phyloP scores from a whole-genome alignment of 148 eudicot genomes.

The Cornus kousa region DNA sequence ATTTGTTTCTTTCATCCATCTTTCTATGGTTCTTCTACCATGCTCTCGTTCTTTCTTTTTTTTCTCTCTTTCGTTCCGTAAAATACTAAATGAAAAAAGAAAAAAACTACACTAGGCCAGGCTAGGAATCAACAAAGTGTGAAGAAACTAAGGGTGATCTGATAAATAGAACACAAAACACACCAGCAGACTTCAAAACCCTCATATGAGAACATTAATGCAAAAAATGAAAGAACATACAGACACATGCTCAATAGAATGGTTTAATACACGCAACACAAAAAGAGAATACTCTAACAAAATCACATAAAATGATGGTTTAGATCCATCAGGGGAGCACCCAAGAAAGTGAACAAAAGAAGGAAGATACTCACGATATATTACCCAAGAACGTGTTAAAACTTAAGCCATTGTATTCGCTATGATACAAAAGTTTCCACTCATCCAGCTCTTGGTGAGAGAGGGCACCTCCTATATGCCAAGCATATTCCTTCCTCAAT shows the following conservation, averaged over 20 bases:
- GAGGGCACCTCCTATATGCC: slow-evolving; percentile 87
- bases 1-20: not conserved
- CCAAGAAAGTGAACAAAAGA: not conserved
- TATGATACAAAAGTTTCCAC: slow-evolving; percentile 92
- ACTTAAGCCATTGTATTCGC: slow-evolving; percentile 73
- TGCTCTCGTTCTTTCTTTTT: not conserved
- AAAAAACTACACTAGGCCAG: not conserved
- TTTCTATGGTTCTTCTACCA: not conserved
- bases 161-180: not conserved
- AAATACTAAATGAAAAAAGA: not conserved
- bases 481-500: slow-evolving; percentile 73
- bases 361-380: slow-evolving; percentile 56
- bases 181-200: not conserved
- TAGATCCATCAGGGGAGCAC: not conserved
- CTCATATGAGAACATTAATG: too few species aligned
- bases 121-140: not conserved
- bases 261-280: too few species aligned
- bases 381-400: slow-evolving; percentile 87
- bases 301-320: not conserved
- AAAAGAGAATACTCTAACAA: not conserved
- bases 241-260: too few species aligned
- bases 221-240: not conserved
- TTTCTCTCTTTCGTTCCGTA: not conserved
- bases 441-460: slow-evolving; percentile 64
- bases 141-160: not conserved